phyloP scores from a whole-genome alignment of 129 eudicot species.

The Dittrichia graveolens region DNA sequence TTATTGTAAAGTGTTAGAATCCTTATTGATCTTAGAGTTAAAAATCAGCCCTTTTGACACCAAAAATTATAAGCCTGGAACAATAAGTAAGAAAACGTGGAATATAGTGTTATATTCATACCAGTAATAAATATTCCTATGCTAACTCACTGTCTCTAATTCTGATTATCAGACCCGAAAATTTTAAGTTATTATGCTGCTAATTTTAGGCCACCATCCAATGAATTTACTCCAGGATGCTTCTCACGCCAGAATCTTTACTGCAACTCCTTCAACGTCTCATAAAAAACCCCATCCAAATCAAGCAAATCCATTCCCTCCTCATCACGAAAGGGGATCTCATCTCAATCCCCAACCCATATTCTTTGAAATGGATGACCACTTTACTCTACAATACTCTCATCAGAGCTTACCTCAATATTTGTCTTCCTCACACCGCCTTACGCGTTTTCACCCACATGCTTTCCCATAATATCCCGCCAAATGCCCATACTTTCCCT shows the following conservation, averaged over 20 bases:
- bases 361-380: conserved; percentile 49
- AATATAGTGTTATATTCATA: too few relatives aligned
- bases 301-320: conserved; percentile 67
- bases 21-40: too few relatives aligned
- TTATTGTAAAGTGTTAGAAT: too few relatives aligned
- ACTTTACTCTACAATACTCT: conserved; percentile 73
- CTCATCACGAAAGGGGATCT: conserved; percentile 58
- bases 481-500: conserved; percentile 72
- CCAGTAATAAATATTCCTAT: too few relatives aligned
- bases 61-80: too few relatives aligned
- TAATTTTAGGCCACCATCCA: neutral
- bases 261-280: conserved; percentile 63
- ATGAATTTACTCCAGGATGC: conserved; percentile 17
- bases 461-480: conserved; percentile 55
- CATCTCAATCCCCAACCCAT: conserved; percentile 27
- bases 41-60: too few relatives aligned
- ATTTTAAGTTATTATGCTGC: neutral
- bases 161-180: too few relatives aligned
- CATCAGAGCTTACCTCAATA: conserved; percentile 62
- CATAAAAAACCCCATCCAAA: conserved; percentile 34
- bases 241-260: conserved; percentile 44
- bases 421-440: conserved; percentile 44
- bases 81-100: too few relatives aligned
- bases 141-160: too few relatives aligned
- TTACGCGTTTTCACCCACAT: conserved; percentile 57